Base-by-base conservation (phyloP, 306 rosid species). In the Senna siamea region DNA sequence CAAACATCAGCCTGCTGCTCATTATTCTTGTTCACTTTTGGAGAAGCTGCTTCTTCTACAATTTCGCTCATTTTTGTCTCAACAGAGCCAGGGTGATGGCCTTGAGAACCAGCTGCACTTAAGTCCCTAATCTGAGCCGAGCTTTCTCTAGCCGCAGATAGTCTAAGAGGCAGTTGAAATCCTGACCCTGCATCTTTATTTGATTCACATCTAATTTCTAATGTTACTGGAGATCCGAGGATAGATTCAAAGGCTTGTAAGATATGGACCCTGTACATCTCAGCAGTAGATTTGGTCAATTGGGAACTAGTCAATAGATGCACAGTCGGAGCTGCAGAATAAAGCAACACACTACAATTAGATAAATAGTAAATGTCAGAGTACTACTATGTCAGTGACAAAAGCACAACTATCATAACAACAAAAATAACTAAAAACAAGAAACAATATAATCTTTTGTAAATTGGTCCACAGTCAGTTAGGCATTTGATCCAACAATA, bases 251-350 rank as follows among this genome's bases (percentile, higher is more conserved):
- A 90, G 52, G 98, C 97, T 47, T 85, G 93, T 61, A 88, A 87
- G 73, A 95, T 86, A 28, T 85, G 92, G 51, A 83, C 86, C 70
- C 90, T 82, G 70, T 86, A 87, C 84, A 84, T 88, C 87, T 95
- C 98, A 4, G 98, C 95, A 5, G 89, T 90, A 35, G 95, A 87
- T 85, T 95, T 92, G 26, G 93, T 81, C 76, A 66, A 82, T 69
- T 88, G 92, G 50, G 99, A 90, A 76, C 84, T 86, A 69, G 90
- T 87, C 79, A 86, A 72, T 81, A 95, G 81, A 87, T 89, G 96
- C 81, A 78, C 99, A 22, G 97, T 92, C 55, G 99, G 93, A 80
- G 99, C 98, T 95, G 91, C 74, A 86, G 46, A 62, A 77, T 46
- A 69, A 73, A 69, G 60, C 2, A 80, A 55, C 54, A 53, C 37